Evolutionary conservation across 202 grass and related monocot species (phyloP).

Genomic region (Schoenoplectus tabernaemontani): DNA sequence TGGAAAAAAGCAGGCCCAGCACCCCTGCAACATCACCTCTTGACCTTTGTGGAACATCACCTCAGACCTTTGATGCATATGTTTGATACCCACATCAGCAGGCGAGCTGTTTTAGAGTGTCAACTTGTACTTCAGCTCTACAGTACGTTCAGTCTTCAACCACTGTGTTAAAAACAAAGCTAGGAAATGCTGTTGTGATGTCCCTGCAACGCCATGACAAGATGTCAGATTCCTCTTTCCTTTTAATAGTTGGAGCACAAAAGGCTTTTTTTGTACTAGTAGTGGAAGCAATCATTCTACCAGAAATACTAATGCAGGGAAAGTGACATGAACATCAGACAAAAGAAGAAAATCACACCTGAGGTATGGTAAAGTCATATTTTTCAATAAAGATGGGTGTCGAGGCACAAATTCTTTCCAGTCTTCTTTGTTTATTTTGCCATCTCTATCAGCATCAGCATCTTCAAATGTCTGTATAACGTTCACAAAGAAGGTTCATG

Average conservation of each 20-base stretch:
- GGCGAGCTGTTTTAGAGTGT: background rate
- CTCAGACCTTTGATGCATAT: background rate
- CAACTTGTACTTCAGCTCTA: background rate
- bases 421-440: conserved; percentile 65
- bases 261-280: background rate
- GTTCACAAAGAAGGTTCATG: background rate
- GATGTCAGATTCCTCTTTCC: background rate
- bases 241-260: background rate
- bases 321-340: background rate
- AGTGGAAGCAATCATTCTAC: background rate
- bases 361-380: conserved; percentile 81
- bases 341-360: conserved; percentile 32
- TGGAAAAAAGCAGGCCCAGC: background rate
- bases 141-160: conserved; percentile 48
- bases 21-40: too few relatives aligned
- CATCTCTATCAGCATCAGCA: conserved; percentile 63
- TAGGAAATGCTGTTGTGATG: conserved; percentile 69
- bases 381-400: conserved; percentile 67
- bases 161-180: conserved; percentile 71
- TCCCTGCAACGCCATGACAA: conserved; percentile 36
- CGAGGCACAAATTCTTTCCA: conserved; percentile 70
- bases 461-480: conserved; percentile 66
- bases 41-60: background rate
- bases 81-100: background rate
- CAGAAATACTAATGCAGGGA: background rate